Conservation (phyloP, 176 grass and related monocot species). For the Lolium perenne region DNA sequence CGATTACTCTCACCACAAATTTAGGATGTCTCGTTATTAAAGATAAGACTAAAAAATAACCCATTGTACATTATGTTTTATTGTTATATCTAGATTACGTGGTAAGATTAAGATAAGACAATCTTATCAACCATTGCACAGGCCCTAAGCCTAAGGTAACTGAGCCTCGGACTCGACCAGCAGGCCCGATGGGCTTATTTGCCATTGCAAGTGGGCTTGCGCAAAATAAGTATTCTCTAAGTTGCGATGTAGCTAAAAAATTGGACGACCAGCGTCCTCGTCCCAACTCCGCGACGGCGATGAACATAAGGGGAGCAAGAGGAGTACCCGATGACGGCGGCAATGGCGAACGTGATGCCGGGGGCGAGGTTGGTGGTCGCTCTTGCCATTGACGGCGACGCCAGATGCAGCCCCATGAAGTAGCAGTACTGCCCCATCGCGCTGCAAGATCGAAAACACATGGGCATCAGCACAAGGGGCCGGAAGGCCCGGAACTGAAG, state of each 20-base stretch:
- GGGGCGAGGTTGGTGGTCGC: slow-evolving; percentile 61
- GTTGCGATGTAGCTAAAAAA: background rate
- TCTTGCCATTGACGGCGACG: slow-evolving; percentile 60
- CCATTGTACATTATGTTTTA: no score
- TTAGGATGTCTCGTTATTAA: no score
- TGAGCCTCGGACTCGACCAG: no score
- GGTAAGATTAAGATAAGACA: no score
- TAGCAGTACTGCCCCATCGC: slow-evolving; percentile 54
- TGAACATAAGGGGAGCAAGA: background rate
- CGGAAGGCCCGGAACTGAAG: background rate
- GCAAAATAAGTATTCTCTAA: background rate
- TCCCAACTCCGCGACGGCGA: background rate
- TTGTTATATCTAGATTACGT: no score
- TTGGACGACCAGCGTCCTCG: background rate
- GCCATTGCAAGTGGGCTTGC: background rate
- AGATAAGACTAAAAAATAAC: no score
- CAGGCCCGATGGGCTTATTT: background rate
- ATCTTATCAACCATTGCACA: no score
- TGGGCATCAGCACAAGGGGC: background rate
- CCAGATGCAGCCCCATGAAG: slow-evolving; percentile 48
- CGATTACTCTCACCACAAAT: no score
- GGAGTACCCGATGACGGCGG: slow-evolving; percentile 40
- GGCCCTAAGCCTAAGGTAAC: background rate
- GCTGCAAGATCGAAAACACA: background rate
- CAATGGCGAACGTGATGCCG: slow-evolving; percentile 51